Conservation (phyloP, 1,139 yeast genomes). For the Debaryomycetaceae sp. region DNA sequence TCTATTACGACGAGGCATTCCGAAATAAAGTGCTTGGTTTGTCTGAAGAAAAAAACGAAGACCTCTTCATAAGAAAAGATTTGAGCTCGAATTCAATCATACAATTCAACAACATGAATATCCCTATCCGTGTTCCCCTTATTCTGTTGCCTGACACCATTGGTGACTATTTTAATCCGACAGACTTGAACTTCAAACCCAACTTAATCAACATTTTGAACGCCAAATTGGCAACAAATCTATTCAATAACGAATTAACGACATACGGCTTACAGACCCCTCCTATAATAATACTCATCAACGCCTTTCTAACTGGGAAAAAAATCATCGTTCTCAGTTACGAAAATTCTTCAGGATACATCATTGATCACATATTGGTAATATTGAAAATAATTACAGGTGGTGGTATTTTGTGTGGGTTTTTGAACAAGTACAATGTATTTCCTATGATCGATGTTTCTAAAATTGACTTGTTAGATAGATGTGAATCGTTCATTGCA, state of each 20-base stretch:
- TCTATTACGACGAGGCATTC: constrained; percentile 39
- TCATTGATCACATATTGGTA: constrained; percentile 53
- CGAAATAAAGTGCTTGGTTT: constrained; percentile 36
- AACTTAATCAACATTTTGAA: constrained; percentile 37
- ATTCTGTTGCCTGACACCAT: constrained; percentile 40
- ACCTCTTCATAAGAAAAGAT: constrained; percentile 42
- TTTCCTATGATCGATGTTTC: constrained; percentile 65
- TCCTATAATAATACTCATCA: constrained; percentile 52
- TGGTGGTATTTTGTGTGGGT: constrained; percentile 55
- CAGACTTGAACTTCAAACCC: constrained; percentile 43
- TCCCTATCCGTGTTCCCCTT: constrained; percentile 44
- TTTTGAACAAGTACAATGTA: constrained; percentile 44
- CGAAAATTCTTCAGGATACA: constrained; percentile 52
- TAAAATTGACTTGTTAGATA: constrained; percentile 53
- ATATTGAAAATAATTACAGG: constrained; percentile 55
- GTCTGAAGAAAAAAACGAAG: constrained; percentile 24
- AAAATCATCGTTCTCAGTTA: constrained; percentile 53
- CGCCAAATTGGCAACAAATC: constrained; percentile 28
- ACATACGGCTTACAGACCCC: constrained; percentile 60
- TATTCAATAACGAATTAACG: constrained; percentile 38
- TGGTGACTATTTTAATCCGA: constrained; percentile 48
- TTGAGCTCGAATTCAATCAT: constrained; percentile 42
- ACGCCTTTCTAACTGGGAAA: constrained; percentile 58
- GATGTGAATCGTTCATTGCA: constrained; percentile 56
- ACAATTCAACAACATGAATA: constrained; percentile 36